phyloP scores from a whole-genome alignment of 2,329 filamentous ascomycete genomes.

The Allantophomopsis lycopodina region DNA sequence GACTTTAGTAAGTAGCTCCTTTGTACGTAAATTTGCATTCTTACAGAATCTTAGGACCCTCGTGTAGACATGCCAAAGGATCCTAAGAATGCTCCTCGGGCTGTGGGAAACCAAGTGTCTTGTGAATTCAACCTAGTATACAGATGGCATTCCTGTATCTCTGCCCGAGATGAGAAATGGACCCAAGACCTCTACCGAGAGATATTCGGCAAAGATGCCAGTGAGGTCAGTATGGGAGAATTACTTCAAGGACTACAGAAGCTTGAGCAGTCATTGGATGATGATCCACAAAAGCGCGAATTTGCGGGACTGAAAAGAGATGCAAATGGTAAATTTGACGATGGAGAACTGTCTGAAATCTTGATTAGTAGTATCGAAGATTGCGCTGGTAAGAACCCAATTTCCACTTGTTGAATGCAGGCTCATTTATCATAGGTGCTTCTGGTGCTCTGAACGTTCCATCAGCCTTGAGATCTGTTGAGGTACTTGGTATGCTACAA shows the following conservation, averaged over 20 bases:
- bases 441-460: conserved; percentile 65
- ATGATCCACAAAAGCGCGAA: conserved; percentile 52
- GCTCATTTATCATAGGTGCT: conserved; percentile 25
- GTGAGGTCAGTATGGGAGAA: conserved; percentile 39
- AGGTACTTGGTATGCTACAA: conserved; percentile 68
- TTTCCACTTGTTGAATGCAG: conserved; percentile 7
- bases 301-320: conserved; percentile 54
- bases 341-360: conserved; percentile 65
- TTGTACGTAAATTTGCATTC: too few species aligned
- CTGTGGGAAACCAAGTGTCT: conserved; percentile 69
- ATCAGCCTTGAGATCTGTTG: conserved; percentile 57
- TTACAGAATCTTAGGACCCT: conserved; percentile 34
- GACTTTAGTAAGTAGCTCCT: conserved; percentile 37
- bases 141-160: conserved; percentile 71
- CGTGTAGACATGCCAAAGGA: conserved; percentile 52
- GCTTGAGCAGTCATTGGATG: conserved; percentile 43
- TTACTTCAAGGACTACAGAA: conserved; percentile 48
- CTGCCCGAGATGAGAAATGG: conserved; percentile 65
- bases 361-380: conserved; percentile 58
- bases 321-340: conserved; percentile 51
- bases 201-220: conserved; percentile 42
- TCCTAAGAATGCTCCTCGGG: conserved; percentile 46
- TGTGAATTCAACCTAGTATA: conserved; percentile 83
- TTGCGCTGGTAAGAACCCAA: conserved; percentile 31
- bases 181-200: conserved; percentile 54